A percentile compares a stretch with the other conserved stretches of the same genome.
Conservation (phyloP, 148 eudicot species). For the Arbutus unedo region DNA sequence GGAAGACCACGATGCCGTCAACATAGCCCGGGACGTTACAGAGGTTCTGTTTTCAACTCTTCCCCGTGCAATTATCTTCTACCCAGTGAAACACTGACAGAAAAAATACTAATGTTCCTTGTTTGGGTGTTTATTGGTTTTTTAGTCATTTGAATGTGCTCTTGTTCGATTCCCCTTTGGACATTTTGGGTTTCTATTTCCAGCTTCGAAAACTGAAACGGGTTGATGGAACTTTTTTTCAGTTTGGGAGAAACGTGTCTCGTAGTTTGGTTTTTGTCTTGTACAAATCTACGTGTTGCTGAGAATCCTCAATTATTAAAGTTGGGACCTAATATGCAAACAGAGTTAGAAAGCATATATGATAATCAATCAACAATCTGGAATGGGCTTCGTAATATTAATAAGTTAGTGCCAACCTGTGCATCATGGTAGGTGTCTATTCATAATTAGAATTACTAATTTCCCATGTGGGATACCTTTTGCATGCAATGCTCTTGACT, state of each 20-base stretch:
- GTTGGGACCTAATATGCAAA: too few relatives aligned
- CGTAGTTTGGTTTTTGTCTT: background rate
- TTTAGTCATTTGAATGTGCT: background rate
- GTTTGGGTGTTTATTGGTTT: background rate
- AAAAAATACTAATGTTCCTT: background rate
- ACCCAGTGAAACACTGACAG: too few relatives aligned
- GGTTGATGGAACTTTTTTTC: background rate
- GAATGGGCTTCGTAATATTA: too few relatives aligned
- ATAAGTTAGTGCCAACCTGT: too few relatives aligned
- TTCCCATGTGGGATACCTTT: too few relatives aligned
- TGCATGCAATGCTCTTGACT: too few relatives aligned
- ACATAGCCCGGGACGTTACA: slow-evolving; percentile 68
- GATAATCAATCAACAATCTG: too few relatives aligned
- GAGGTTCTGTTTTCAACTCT: slow-evolving; percentile 32
- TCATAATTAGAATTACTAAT: too few relatives aligned
- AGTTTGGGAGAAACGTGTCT: background rate
- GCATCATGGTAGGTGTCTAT: too few relatives aligned
- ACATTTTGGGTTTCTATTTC: background rate
- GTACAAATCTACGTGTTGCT: background rate
- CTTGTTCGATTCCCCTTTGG: background rate
- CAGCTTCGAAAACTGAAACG: background rate
- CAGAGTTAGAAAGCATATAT: too few relatives aligned
- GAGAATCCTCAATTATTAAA: background rate
- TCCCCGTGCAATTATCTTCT: background rate
- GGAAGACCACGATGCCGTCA: slow-evolving; percentile 38